Conservation (phyloP, 192 early-diverging fungal species). For the Coemansia reversa region DNA sequence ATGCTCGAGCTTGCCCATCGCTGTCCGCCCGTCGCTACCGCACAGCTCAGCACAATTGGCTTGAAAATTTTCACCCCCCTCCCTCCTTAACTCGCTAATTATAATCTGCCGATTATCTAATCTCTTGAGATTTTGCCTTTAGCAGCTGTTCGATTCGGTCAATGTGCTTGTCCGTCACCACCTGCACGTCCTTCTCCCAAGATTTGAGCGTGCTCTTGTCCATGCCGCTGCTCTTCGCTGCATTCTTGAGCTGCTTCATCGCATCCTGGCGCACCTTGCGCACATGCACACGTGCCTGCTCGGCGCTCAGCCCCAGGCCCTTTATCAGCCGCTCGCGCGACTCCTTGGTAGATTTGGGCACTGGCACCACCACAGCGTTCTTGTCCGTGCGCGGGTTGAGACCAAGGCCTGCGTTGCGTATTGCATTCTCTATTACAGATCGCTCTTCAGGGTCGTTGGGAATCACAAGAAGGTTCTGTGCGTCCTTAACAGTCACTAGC, state of each 20-base stretch:
- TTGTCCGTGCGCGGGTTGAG: constrained; percentile 77
- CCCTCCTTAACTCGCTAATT: neutral
- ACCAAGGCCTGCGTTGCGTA: constrained; percentile 73
- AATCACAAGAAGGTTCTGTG: constrained; percentile 76
- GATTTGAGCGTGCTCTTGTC: constrained; percentile 57
- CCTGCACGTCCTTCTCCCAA: constrained; percentile 67
- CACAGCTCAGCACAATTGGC: neutral
- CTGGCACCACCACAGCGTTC: constrained; percentile 70
- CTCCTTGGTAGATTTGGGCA: constrained; percentile 83
- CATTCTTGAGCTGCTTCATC: constrained; percentile 72
- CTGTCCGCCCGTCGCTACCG: constrained; percentile 4
- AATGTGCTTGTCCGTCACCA: constrained; percentile 62
- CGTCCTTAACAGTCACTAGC: constrained; percentile 78
- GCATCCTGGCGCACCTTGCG: constrained; percentile 69
- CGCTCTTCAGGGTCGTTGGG: constrained; percentile 72
- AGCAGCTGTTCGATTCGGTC: constrained; percentile 63
- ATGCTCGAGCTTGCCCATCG: neutral
- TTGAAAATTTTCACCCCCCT: constrained; percentile 16
- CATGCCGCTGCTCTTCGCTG: constrained; percentile 53
- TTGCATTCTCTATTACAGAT: constrained; percentile 67
- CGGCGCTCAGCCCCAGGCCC: constrained; percentile 58
- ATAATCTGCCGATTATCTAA: constrained; percentile 34
- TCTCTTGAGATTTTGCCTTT: constrained; percentile 69
- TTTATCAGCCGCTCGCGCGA: constrained; percentile 72
- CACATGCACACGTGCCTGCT: constrained; percentile 66